Evolutionary conservation across 345 rosid genomes (phyloP), one percentile per base, ranked within the genome.

Genomic region (Hypericum perforatum): DNA sequence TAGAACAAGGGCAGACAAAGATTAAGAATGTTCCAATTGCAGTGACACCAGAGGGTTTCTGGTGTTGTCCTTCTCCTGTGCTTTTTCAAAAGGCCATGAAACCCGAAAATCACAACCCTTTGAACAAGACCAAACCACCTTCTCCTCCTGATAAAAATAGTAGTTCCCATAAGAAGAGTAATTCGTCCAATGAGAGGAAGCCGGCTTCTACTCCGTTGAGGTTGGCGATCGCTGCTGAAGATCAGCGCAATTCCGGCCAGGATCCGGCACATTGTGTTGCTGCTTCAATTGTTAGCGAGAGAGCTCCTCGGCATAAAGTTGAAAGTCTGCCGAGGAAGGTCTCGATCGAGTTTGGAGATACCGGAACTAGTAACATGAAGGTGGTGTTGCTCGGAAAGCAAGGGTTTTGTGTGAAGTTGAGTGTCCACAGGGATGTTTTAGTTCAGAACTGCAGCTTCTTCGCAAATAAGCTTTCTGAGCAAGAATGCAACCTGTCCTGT

Each of bases 61-160:
- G 98, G 98, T 91, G 98, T 59, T 91, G 96, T 58, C 98, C 98
- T 42, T 91, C 95, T 42, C 98, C 96, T 59, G 88, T 78, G 44
- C 90, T 71, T 55, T 91, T 91, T 68, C 98, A 91, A 59, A 91
- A 87, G 78, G 76, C 84, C 61, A 63, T 63, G 16, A 91, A 87
- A 71, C 54, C 81, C 42, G 87, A 79, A 54, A 22, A 22, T 22
- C 32, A 22, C 32, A 72, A 76, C 69, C 70, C 85, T 56, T 68
- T 71, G 47, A 81, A 68, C 74, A 87, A 87, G 54, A 73, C 82
- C 56, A 74, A 82, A 58, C 58, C 88, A 55, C 74, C 92, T 44
- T 76, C 91, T 15, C 76, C 81, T 11, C 81, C 84, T 14, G 80
- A 76, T 10, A 83, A 75, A 61, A 39, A 84, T 41, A 66, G 64